Conservation (phyloP, 768 basidiomycete genomes). For the Termitomyces sp. region DNA sequence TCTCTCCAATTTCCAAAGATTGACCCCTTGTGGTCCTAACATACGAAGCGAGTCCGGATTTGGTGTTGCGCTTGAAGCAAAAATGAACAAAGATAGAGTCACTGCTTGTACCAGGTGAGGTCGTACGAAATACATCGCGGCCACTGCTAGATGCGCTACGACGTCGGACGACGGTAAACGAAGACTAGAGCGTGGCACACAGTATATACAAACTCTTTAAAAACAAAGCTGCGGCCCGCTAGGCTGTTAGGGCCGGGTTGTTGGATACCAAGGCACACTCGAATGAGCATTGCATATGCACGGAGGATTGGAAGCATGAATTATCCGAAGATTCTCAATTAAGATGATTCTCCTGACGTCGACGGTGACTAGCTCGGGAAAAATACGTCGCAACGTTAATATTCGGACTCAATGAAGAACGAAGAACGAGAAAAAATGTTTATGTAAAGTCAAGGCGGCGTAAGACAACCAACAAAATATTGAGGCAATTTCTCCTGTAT, state of each 20-base stretch:
- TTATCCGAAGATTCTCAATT: neutral
- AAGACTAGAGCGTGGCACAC: neutral
- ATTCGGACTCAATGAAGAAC: neutral
- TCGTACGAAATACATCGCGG: slow-evolving; percentile 6
- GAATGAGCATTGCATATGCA: neutral
- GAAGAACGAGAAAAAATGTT: neutral
- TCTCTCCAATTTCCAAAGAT: slow-evolving; percentile 52
- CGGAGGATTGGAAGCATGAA: neutral
- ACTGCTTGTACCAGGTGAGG: slow-evolving; percentile 2
- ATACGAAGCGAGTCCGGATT: slow-evolving; percentile 16
- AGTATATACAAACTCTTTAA: neutral
- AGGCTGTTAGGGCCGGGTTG: neutral
- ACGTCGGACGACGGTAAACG: neutral
- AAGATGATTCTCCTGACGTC: neutral
- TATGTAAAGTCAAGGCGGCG: neutral
- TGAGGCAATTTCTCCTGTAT: slow-evolving; percentile 6
- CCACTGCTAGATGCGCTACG: neutral
- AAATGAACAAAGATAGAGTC: slow-evolving; percentile 1
- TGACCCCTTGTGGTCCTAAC: slow-evolving; percentile 55
- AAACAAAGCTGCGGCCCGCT: neutral
- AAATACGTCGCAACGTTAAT: neutral
- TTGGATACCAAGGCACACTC: neutral
- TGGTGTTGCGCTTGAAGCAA: slow-evolving; percentile 2
- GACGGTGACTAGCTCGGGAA: too few species aligned
- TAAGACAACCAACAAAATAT: slow-evolving; percentile 10